Evolutionary conservation across 129 eudicot species (phyloP).

Genomic region (Apium graveolens): DNA sequence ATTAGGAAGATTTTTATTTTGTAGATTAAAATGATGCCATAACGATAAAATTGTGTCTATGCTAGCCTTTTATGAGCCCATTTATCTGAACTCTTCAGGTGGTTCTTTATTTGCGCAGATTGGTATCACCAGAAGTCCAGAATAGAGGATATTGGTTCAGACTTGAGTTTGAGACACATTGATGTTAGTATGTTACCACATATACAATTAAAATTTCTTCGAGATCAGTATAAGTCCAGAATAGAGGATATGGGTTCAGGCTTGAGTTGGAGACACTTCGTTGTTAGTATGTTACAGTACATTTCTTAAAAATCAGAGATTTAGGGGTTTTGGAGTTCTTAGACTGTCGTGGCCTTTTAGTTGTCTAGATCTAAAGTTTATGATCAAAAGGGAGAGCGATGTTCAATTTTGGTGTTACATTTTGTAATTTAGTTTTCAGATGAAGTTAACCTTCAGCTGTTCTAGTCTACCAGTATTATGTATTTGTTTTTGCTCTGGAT

Average conservation of each 20-base stretch:
- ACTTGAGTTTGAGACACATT: background rate
- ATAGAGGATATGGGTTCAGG: background rate
- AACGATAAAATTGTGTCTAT: no score
- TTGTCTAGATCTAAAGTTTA: background rate
- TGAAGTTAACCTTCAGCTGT: background rate
- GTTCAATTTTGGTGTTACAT: background rate
- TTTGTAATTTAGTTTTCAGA: background rate
- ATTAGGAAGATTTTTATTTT: no score
- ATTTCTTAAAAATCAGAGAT: background rate
- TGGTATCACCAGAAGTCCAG: no score
- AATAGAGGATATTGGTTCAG: no score
- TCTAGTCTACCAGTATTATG: background rate
- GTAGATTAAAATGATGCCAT: no score
- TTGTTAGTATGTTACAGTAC: background rate
- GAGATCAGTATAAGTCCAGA: background rate
- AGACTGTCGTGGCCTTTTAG: background rate
- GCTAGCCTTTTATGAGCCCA: no score
- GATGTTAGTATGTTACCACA: no score
- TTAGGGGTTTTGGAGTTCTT: background rate
- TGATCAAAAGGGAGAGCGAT: background rate
- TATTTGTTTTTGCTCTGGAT: background rate
- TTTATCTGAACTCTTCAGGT: no score
- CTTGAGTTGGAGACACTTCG: background rate
- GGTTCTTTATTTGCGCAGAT: no score
- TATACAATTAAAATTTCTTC: no score